These are phyloP conservation scores for Ilex paraguariensis DNA, from an alignment of 305 asterid species.

Conservation along the genomic window DNA sequence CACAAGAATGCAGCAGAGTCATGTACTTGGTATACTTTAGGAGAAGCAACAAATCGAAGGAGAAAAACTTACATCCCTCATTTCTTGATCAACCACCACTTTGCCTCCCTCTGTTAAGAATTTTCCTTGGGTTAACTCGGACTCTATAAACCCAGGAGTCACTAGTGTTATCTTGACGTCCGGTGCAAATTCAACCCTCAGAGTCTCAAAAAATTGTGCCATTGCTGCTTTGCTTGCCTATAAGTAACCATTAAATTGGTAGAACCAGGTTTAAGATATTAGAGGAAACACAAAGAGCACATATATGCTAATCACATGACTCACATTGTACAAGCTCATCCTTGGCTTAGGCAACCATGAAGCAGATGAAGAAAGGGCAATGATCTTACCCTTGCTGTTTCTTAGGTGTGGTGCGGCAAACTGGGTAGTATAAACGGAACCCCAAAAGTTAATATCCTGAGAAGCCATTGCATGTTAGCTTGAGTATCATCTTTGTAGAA, in stretches of 20 bases:
- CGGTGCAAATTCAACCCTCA: slow-evolving; percentile 48
- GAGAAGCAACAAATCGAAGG: neutral
- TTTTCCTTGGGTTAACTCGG: slow-evolving; percentile 62
- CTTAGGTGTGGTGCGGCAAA: slow-evolving; percentile 52
- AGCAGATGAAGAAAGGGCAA: slow-evolving; percentile 47
- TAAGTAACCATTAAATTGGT: neutral
- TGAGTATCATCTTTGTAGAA: too few relatives aligned
- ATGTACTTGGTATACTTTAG: too few relatives aligned
- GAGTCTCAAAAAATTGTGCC: slow-evolving; percentile 54
- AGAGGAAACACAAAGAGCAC: neutral
- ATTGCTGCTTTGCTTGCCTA: slow-evolving; percentile 81
- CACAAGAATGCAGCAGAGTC: too few relatives aligned
- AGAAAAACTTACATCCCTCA: slow-evolving; percentile 51
- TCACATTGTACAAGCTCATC: slow-evolving; percentile 54
- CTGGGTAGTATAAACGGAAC: slow-evolving; percentile 40
- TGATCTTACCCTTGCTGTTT: slow-evolving; percentile 48
- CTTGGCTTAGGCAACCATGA: slow-evolving; percentile 58
- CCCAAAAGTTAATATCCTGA: slow-evolving; percentile 80
- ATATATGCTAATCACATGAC: neutral
- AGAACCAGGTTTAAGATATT: too few relatives aligned
- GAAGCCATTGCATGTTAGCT: neutral
- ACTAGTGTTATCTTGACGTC: slow-evolving; percentile 46
- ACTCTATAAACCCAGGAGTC: slow-evolving; percentile 55
- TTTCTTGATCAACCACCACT: too few relatives aligned
- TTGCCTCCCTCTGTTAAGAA: slow-evolving; percentile 34